Conservation (phyloP, 2,329 filamentous ascomycete genomes). For the Sarocladium kiliense region DNA sequence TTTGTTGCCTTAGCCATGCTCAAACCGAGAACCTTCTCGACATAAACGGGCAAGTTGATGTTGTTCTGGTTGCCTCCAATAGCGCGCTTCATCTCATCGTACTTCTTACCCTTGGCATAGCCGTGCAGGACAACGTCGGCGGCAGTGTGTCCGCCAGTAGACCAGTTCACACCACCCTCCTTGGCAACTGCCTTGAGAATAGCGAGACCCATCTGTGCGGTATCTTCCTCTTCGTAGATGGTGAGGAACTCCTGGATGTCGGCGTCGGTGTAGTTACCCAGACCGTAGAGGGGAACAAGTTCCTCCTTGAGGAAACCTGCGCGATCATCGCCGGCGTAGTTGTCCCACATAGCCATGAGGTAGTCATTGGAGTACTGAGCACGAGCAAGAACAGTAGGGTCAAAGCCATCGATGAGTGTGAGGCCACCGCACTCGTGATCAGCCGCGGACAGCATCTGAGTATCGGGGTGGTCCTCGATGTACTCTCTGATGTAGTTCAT, state of each 20-base stretch:
- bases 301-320: conserved; percentile 12
- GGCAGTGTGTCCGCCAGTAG: conserved; percentile 16
- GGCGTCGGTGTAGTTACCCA: conserved; percentile 13
- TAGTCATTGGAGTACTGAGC: conserved; percentile 15
- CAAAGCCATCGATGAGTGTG: conserved; percentile 16
- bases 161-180: conserved; percentile 16
- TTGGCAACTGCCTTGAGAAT: conserved; percentile 13
- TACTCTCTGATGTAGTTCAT: conserved; percentile 17
- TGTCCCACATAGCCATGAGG: conserved; percentile 11
- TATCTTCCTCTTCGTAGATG: conserved; percentile 11
- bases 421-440: conserved; percentile 21
- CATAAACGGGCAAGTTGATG: conserved; percentile 20
- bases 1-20: conserved; percentile 17
- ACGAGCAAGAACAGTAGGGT: conserved; percentile 14
- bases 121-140: conserved; percentile 19
- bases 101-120: conserved; percentile 12
- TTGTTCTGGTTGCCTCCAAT: conserved; percentile 21
- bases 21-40: conserved; percentile 19
- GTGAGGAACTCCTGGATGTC: conserved; percentile 11
- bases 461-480: conserved; percentile 17
- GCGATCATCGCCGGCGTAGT: conserved; percentile 14
- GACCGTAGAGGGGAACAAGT: conserved; percentile 15
- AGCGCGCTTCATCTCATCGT: conserved; percentile 13
- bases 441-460: conserved; percentile 20
- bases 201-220: conserved; percentile 10